Conservation (phyloP, 371 early-diverging fungal genomes). For the Mucor irregularis region DNA sequence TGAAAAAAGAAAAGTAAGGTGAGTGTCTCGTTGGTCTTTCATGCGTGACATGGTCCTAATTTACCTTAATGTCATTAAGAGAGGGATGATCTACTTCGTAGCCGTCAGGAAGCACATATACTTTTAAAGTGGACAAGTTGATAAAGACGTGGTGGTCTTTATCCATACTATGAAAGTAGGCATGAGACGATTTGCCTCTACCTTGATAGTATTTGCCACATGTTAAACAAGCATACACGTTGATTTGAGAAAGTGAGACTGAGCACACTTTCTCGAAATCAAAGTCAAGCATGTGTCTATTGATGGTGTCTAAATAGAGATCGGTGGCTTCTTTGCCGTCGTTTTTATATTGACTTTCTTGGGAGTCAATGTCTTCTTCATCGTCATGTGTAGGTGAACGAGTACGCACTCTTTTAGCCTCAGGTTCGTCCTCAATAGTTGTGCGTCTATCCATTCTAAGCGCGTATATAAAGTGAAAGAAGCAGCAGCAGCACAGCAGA, state of each 20-base stretch:
- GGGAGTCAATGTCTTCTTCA: background rate
- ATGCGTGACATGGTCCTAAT: too few species aligned
- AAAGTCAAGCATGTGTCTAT: slow-evolving; percentile 93
- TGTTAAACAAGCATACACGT: slow-evolving; percentile 96
- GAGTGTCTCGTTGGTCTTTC: background rate
- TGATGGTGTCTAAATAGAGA: slow-evolving; percentile 68
- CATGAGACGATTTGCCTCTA: slow-evolving; percentile 88
- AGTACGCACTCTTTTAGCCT: slow-evolving; percentile 33
- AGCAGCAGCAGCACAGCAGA: too few species aligned
- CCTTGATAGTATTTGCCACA: slow-evolving; percentile 98
- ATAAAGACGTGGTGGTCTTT: slow-evolving; percentile 97
- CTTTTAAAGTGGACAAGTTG: slow-evolving; percentile 85
- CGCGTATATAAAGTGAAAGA: background rate
- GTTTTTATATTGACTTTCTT: background rate
- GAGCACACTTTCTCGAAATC: slow-evolving; percentile 98
- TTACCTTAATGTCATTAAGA: slow-evolving; percentile 89
- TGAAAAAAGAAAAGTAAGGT: background rate
- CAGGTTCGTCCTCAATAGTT: slow-evolving; percentile 26
- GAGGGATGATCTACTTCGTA: slow-evolving; percentile 90
- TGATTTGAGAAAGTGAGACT: slow-evolving; percentile 88
- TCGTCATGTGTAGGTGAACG: background rate
- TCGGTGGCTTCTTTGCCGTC: slow-evolving; percentile 35
- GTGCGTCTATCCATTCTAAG: slow-evolving; percentile 4
- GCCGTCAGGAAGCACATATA: slow-evolving; percentile 92
- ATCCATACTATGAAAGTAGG: slow-evolving; percentile 94